Evolutionary conservation across 257 asterid genomes (phyloP), one percentile per base, ranked within the genome.

Genomic region (Gentiana dahurica): DNA sequence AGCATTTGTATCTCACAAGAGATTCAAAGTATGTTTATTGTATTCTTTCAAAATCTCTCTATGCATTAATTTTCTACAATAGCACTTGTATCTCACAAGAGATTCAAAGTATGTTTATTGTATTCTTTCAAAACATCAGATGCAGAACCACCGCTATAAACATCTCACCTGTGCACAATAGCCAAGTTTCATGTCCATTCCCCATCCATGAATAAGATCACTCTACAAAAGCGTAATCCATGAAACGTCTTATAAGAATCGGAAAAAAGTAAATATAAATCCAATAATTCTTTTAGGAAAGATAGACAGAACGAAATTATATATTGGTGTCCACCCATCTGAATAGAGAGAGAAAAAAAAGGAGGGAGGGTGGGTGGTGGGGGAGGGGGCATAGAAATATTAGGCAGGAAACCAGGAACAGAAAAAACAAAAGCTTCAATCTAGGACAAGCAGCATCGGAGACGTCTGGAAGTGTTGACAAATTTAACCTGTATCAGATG

Each of bases 131-230:
- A 57, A 15, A 53, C 9, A 62, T 51, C 13, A 36, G 39, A 57
- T 39, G 34, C 6, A 38, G 39, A 57, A 47, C 12, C 58, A 41
- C 43, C 50, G 36, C 13, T 13, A 38, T 15, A 43, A 35, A 62
- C 43, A 47, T 53, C 68, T 70, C 61, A 83, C 97, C 95, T 85
- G 97, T 52, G 95, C 95, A 66, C 99, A 92, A 71, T 88, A 92
- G 10, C 99, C 99, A 13, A 92, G 90, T 72, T 86, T 92, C 84
- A 92, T 92, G 81, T 92, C 99, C 95, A 92, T 57, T 65, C 99
- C 99, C 99, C 99, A 92, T 64, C 99, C 99, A 73, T 88, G 99
- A 69, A 92, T 97, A 68, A 92, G 99, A 80, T 92, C 99, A 73
- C 81, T 92, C 99, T 92, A 85, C 68, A 65, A 64, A 68, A 56